Evolutionary conservation across 164 flowering plant genomes (phyloP), one percentile per base, ranked within the genome.

Genomic region (Macadamia tetraphylla): DNA sequence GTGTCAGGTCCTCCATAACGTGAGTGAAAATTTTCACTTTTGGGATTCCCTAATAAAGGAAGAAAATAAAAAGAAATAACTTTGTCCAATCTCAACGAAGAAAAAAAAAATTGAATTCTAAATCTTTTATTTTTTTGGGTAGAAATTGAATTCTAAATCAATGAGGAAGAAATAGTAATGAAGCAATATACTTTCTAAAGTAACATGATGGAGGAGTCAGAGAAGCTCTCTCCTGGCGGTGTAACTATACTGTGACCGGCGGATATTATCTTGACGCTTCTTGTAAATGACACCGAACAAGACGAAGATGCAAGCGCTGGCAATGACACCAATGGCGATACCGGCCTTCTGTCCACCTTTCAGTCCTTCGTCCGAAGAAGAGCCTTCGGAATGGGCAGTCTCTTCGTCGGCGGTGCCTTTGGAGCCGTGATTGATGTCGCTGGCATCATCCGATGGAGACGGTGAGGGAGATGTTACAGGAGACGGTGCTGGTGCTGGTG

Each of bases 331-430:
- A 17, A 73, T 6, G 3, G 65, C 71, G 55, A 70, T 66, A 51
- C 79, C 79, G 14, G 73, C 79, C 65, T 69, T 70, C 67, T 66
- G 64, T 17, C 76, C 73, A 3, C 67, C 70, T 48, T 60, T 72
- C 67, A 71, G 29, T 44, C 78, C 76, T 0, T 66, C 66, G 0
- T 55, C 52, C 8, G 70, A 60, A 6, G 55, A n/a, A 8, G 29
- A n/a, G 17, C 17, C 57, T 13, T 46, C 29, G 29, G 53, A 49
- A 49, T 9, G 42, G 14, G 15, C 15, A 8, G 40, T n/a, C 3
- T 1, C 6, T 6, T 31, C 69, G 30, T 2, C 18, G 9, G n/a
- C 30, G 29, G 18, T 32, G 42, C 40, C 40, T 35, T 23, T 23
- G 23, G 23, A 23, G 23, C 23, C 23, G 23, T 42, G 70, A 61